Conservation (phyloP, 805 yeast genomes). For the Zygotorulaspora sp. region DNA sequence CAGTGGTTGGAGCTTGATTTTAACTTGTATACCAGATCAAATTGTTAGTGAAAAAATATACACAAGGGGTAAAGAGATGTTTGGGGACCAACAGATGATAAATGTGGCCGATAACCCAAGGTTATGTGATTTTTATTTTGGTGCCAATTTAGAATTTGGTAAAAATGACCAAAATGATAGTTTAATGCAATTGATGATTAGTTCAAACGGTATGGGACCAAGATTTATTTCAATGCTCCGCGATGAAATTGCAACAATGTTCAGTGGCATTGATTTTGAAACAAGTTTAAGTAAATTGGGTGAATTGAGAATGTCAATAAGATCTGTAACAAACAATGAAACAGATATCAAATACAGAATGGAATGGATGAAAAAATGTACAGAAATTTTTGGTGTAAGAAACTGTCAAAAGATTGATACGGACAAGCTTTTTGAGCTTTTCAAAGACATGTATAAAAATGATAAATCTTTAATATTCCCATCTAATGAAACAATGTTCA, state of each 20-base stretch:
- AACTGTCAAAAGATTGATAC: constrained; percentile 27
- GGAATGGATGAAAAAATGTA: constrained; percentile 32
- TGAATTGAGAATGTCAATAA: constrained; percentile 21
- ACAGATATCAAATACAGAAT: constrained; percentile 28
- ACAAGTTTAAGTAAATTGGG: constrained; percentile 26
- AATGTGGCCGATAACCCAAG: constrained; percentile 37
- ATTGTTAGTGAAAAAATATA: constrained; percentile 23
- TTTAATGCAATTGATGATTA: constrained; percentile 24
- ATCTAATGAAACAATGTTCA: constrained; percentile 8
- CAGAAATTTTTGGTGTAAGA: constrained; percentile 29
- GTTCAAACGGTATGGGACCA: constrained; percentile 35
- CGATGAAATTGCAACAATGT: constrained; percentile 23
- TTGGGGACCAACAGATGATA: constrained; percentile 30
- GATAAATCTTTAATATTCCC: constrained; percentile 17
- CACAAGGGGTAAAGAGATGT: constrained; percentile 18
- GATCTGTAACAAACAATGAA: constrained; percentile 14
- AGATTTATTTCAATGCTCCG: constrained; percentile 31
- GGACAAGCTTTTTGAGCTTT: constrained; percentile 18
- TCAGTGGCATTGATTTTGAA: constrained; percentile 21
- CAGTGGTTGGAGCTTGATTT: constrained; percentile 27
- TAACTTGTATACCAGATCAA: constrained; percentile 32
- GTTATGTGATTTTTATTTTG: constrained; percentile 35
- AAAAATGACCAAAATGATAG: constrained; percentile 7
- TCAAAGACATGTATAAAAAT: constrained; percentile 20
- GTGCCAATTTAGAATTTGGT: constrained; percentile 30